Base-by-base conservation (phyloP, 805 yeast species). In the Cyberlindnera veronae region DNA sequence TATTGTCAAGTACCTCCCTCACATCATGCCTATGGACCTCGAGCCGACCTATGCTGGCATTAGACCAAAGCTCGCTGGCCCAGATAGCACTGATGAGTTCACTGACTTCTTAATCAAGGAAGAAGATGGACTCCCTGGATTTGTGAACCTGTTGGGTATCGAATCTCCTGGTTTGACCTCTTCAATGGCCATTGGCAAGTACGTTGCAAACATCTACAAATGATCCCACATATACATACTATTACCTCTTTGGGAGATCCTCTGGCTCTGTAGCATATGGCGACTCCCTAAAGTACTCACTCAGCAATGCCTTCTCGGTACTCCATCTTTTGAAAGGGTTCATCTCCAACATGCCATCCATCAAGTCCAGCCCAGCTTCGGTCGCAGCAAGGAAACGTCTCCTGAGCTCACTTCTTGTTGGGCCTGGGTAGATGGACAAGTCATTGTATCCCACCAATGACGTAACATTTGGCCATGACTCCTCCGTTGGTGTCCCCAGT, bases 401-500 rank as follows among this genome's bases (percentile, higher is more conserved):
- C 53, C 95, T 72, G 43, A 89, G 66, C 61, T 90, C 97, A 41
- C 74, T 79, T 47, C 86, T 68, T 0, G 89, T 74, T 0, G 97
- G 97, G 13, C 81, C 80, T 3, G 97, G 96, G 57, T 85, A 90
- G 20, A 80, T 75, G 31, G 77, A 76, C 47, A 85, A 65, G 27
- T 86, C 77, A 53, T 83, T 78, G 58, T 86, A 93, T 20, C 77
- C 69, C 0, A 96, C 93, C 36, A 93, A 71, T 44, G 76, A 69
- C 1, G 90, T 76, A 3, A 91, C 95, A 34, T 88, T 85, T 0
- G 95, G 95, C 99, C 99, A 93, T 3, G 70, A 79, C 23, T 74
- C 79, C 50, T 90, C 96, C 0, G 95, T 85, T 5, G 99, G 99
- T 0, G 99, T 90, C 0, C 99, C 99, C 43, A 91, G 65, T 0